phyloP scores from a whole-genome alignment of 2,329 filamentous ascomycete species.

The Botrytis galanthina region DNA sequence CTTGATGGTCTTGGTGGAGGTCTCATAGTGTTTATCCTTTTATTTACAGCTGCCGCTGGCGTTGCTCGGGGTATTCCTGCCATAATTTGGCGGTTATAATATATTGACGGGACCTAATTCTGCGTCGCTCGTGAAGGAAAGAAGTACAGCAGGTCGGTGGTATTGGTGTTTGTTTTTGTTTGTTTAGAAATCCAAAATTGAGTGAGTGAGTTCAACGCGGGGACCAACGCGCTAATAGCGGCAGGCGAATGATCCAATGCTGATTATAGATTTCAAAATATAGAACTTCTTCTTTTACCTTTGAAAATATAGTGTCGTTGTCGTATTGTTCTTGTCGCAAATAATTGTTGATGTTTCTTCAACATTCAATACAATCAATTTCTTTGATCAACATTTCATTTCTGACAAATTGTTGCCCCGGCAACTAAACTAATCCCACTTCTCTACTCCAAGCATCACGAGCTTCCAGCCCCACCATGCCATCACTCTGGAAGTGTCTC shows the following conservation, averaged over 20 bases:
- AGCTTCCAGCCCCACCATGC: constrained; percentile 19
- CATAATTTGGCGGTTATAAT: constrained; percentile 42
- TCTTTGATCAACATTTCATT: constrained; percentile 6
- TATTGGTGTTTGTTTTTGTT: constrained; percentile 8
- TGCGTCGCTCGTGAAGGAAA: not conserved
- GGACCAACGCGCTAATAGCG: not conserved
- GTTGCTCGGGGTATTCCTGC: constrained; percentile 53
- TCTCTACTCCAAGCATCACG: not conserved
- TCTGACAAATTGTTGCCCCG: not conserved
- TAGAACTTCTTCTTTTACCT: not conserved
- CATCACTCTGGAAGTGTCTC: constrained; percentile 10
- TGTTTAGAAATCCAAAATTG: not conserved
- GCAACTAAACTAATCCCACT: constrained; percentile 14
- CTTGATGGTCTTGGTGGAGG: constrained; percentile 54
- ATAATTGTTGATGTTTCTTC: constrained; percentile 5
- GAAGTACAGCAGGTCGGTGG: not conserved
- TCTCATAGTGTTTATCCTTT: constrained; percentile 50
- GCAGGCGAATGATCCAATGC: not conserved
- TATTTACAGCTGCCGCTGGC: constrained; percentile 44
- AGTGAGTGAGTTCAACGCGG: not conserved
- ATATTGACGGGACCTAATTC: not conserved
- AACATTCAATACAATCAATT: not conserved
- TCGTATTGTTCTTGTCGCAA: not conserved
- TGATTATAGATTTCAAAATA: not conserved
- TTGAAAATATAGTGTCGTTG: not conserved